Evolutionary conservation across 2,329 filamentous ascomycete species (phyloP).

Genomic region (Coniella lustricola): DNA sequence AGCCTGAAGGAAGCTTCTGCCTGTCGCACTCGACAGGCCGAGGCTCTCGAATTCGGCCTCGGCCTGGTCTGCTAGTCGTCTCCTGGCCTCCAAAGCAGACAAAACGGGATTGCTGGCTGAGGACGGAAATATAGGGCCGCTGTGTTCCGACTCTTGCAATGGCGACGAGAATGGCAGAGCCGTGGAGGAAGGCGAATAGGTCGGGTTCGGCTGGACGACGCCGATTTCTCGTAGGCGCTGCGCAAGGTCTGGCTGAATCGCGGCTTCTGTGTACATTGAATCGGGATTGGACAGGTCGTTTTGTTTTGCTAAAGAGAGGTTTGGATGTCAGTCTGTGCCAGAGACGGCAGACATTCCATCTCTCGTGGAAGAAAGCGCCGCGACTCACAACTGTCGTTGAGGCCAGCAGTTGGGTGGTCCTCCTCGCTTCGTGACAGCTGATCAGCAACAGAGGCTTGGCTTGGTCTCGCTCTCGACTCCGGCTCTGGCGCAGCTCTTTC

Average conservation of each 20-base stretch:
- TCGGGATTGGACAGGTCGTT: conserved; percentile 37
- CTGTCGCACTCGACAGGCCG: conserved; percentile 27
- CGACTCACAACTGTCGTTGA: conserved; percentile 21
- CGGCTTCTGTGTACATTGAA: conserved; percentile 21
- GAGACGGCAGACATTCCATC: too few species aligned
- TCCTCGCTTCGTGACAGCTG: conserved; percentile 1
- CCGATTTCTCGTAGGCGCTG: conserved; percentile 48
- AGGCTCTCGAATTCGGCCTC: conserved; percentile 37
- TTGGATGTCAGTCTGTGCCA: too few species aligned
- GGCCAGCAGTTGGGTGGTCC: conserved; percentile 15
- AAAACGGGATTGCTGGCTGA: conserved; percentile 38
- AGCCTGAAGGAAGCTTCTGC: conserved; percentile 41
- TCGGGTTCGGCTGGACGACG: conserved; percentile 47
- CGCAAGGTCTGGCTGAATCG: conserved; percentile 38
- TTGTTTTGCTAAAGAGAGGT: conserved; percentile 28
- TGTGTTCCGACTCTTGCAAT: conserved; percentile 9
- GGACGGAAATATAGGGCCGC: conserved; percentile 23
- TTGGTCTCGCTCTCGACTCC: not conserved
- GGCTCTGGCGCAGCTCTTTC: not conserved
- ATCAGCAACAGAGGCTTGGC: conserved; percentile 2
- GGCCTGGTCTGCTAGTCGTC: conserved; percentile 35
- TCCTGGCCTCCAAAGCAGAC: conserved; percentile 41
- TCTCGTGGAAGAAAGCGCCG: not conserved
- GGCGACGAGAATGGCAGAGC: conserved; percentile 22
- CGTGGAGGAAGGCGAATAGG: conserved; percentile 45